phyloP scores from a whole-genome alignment of 2,329 filamentous ascomycete species.

The Diaporthe sp. region DNA sequence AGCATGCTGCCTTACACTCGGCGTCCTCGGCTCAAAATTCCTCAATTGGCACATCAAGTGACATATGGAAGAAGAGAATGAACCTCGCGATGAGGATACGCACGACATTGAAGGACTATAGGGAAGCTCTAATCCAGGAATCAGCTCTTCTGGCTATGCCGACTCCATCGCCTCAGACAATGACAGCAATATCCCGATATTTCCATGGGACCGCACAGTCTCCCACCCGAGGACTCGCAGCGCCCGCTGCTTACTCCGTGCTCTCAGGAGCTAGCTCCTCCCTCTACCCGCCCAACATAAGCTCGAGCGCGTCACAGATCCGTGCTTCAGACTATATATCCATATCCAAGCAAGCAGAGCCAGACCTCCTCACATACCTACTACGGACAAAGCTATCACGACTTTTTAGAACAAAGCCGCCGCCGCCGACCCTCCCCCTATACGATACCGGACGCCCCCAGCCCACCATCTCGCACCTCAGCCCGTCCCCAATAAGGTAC shows the following conservation, averaged over 20 bases:
- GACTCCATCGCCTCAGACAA: background rate
- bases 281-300: constrained; percentile 15
- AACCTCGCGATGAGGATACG: constrained; percentile 1
- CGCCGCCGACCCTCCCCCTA: background rate
- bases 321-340: constrained; percentile 22
- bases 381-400: background rate
- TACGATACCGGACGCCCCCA: background rate
- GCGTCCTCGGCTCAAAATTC: background rate
- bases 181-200: constrained; percentile 8
- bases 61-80: background rate
- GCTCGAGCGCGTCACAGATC: background rate
- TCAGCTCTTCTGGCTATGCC: background rate
- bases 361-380: constrained; percentile 3
- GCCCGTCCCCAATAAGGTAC: background rate
- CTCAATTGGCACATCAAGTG: background rate
- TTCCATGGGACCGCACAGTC: background rate
- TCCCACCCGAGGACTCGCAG: background rate
- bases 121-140: background rate
- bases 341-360: background rate
- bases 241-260: background rate
- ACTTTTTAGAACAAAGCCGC: background rate
- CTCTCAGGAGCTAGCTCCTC: background rate
- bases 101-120: background rate
- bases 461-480: background rate
- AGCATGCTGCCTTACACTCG: background rate